Base-by-base conservation (phyloP, 2,329 filamentous ascomycete genomes). In the Microsporum ferrugineum region DNA sequence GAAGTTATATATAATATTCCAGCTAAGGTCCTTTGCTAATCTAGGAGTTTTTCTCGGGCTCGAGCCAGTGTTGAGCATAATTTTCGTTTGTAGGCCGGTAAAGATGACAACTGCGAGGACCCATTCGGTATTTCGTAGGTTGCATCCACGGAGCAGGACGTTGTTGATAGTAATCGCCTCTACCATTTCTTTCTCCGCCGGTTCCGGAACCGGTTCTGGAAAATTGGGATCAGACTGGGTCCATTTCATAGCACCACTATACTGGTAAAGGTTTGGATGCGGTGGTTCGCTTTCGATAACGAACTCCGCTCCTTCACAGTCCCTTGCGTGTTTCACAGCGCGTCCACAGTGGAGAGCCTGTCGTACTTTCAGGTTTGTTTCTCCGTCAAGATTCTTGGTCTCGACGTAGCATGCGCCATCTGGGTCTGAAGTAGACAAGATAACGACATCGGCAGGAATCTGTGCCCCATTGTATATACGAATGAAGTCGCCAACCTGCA, bases 1-100 rank as follows among this genome's bases (percentile, higher is more conserved):
- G 71, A 99, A 97, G 75, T 99, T 99, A 82, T 91, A 95, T 63
- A 97, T 82, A 73, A 99, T 91, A 73, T 96, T 96, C 83, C 90
- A 95, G 78, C 99, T 99, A 67, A 99, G 82, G 72, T 96, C 91
- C 65, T 90, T 87, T 59, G 91, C 89, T 68, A 99, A 91, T 66
- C 89, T 86, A 41, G 94, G 85, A 64, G 92, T 88, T 78, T 99
- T 99, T 72, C 85, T 95, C 10, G 95, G 94, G 1, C 94, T 99
- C 64, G 91, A 87, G 63, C 94, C 94, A 33, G 94, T 89, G 71
- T 99, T 99, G 78, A 96, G 88, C 94, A 99, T 99, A 72, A 96
- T 97, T 77, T 97, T 99, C 38, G 92, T 96, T 72, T 99, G 92
- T 70, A 91, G 86, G 38, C 94, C 94, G 12, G 94, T 97, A 75